phyloP scores from a whole-genome alignment of 2,329 filamentous ascomycete species.

The Periglandula ipomoeae region DNA sequence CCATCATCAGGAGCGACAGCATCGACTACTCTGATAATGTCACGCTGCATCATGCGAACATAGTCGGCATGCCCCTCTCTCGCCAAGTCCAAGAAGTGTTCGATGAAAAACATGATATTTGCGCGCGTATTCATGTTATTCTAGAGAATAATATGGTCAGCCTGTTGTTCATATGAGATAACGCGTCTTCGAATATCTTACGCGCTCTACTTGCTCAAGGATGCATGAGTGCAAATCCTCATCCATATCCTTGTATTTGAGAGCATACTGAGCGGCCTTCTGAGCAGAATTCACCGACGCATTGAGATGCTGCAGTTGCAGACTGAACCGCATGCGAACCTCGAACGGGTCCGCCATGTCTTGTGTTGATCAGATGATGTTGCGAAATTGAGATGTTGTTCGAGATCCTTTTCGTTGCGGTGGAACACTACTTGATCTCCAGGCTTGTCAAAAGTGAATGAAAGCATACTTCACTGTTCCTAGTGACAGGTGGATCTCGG shows the following conservation, averaged over 20 bases:
- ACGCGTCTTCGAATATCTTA: slow-evolving; percentile 20
- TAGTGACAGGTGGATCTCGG: neutral
- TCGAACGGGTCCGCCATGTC: slow-evolving; percentile 79
- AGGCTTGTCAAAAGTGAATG: neutral
- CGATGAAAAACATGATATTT: slow-evolving; percentile 99
- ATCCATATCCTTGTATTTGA: slow-evolving; percentile 89
- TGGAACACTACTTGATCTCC: neutral
- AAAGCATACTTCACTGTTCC: neutral
- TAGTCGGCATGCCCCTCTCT: slow-evolving; percentile 70
- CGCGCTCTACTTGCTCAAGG: slow-evolving; percentile 83
- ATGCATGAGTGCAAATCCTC: slow-evolving; percentile 98
- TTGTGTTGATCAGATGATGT: neutral
- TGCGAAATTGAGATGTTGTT: neutral
- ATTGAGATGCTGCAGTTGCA: slow-evolving; percentile 80
- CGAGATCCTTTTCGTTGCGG: neutral
- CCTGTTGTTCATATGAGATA: neutral
- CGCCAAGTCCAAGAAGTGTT: slow-evolving; percentile 84
- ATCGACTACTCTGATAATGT: slow-evolving; percentile 86
- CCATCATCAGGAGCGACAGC: slow-evolving; percentile 82
- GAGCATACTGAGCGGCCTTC: slow-evolving; percentile 89
- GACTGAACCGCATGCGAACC: slow-evolving; percentile 94
- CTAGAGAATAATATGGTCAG: slow-evolving; percentile 26
- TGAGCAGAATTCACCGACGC: slow-evolving; percentile 82
- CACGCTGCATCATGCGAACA: slow-evolving; percentile 87
- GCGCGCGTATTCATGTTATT: slow-evolving; percentile 95